These are phyloP conservation scores for Cladophialophora exuberans DNA, from an alignment of 2,329 filamentous ascomycete genomes.

Conservation along the genomic window DNA sequence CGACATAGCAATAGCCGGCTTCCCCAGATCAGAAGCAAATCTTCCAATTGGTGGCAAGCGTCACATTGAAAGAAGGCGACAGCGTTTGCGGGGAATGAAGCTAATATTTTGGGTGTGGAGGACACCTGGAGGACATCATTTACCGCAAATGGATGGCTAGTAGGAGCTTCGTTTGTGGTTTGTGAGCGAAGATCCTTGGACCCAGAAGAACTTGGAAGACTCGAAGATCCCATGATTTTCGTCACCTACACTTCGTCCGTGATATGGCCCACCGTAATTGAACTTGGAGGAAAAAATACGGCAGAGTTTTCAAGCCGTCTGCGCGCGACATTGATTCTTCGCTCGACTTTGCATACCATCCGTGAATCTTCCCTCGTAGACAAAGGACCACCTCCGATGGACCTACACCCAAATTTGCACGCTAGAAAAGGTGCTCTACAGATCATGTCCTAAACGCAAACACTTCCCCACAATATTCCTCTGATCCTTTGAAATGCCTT, in stretches of 20 bases:
- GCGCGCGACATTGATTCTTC: too few relatives aligned
- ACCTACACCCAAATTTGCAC: too few relatives aligned
- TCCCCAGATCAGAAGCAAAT: not conserved
- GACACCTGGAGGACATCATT: slow-evolving; percentile 5
- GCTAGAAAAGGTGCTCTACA: not conserved
- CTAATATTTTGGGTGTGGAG: slow-evolving; percentile 5
- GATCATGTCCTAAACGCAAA: not conserved
- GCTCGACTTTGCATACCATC: too few relatives aligned
- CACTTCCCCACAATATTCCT: not conserved
- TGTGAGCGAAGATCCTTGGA: too few relatives aligned
- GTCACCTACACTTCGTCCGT: too few relatives aligned
- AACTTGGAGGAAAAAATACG: too few relatives aligned
- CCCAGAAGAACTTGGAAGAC: too few relatives aligned
- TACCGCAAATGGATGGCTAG: not conserved
- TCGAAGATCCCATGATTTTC: too few relatives aligned
- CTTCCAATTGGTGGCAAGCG: slow-evolving; percentile 7
- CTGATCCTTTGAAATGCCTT: slow-evolving; percentile 31
- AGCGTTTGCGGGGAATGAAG: slow-evolving; percentile 12
- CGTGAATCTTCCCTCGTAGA: not conserved
- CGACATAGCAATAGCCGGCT: not conserved
- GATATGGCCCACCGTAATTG: too few relatives aligned
- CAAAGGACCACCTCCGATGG: too few relatives aligned
- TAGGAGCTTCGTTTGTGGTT: too few relatives aligned
- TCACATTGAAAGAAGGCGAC: slow-evolving; percentile 9
- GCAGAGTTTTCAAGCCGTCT: too few relatives aligned